Base-by-base conservation (phyloP, 2,329 filamentous ascomycete genomes). In the Fusarium denticulatum region DNA sequence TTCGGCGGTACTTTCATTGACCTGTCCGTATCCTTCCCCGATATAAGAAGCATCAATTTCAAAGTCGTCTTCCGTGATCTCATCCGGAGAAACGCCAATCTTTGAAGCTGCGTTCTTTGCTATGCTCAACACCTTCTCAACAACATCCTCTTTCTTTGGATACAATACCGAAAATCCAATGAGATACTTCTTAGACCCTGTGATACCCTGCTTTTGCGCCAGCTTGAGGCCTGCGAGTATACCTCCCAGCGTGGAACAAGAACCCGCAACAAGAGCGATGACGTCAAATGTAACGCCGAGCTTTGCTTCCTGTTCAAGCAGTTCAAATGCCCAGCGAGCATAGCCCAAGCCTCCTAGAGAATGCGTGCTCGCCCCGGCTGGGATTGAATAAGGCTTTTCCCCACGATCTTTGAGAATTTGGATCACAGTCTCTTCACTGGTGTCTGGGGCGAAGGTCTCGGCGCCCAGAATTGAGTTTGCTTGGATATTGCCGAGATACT, bases 301-400 rank as follows among this genome's bases (percentile, higher is more conserved):
- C 11, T 24, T 73, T 4, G 22, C 12, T 22, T 73, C 70, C 6
- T 72, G 56, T 22, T 72, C 70, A 4, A 72, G 52, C 4, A 72
- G n/a, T 5, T 72, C 65, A 8, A 72, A 73, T 4, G 52, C 70
- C 70, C 70, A 72, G 13, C 60, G 60, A n/a, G 70, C 70, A 28
- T 66, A 72, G 16, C 70, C 70, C 7, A 72, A 12, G 9, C 70
- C 70, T 2, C 70, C 70, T 1, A 67, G 40, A 11, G 60, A 56
- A 56, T 72, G 70, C 5, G 65, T 43, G 24, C 70, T 73, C 20
- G 69, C 70, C 1, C 70, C 70, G 1, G 60, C n/a, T 22, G 70
- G 70, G 5, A 73, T 72, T 1, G 47, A 59, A 20, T 72, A 72
- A 8, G 70, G 65, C 14, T 36, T 73, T 22, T 26, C 46, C 10